These are phyloP conservation scores for Colletotrichum incanum DNA, from an alignment of 2,329 filamentous ascomycete species.

Conservation along the genomic window DNA sequence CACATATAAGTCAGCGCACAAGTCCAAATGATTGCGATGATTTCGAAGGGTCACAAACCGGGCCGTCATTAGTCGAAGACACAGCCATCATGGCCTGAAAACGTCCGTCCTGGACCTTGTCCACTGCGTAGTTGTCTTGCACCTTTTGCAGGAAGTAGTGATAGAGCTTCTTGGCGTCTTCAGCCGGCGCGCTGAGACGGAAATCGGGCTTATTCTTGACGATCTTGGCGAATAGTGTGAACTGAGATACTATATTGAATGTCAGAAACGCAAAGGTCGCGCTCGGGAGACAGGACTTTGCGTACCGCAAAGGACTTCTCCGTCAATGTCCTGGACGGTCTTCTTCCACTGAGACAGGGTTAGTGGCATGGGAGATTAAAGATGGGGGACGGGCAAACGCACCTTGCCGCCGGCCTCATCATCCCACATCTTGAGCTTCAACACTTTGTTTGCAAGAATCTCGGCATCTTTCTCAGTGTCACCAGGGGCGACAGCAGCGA, in stretches of 20 bases:
- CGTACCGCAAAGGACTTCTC: constrained; percentile 94
- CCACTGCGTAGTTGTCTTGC: constrained; percentile 77
- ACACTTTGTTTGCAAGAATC: constrained; percentile 84
- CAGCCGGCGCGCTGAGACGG: constrained; percentile 85
- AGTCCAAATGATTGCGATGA: background rate
- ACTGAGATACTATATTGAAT: constrained; percentile 85
- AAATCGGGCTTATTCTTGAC: constrained; percentile 98
- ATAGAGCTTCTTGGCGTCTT: constrained; percentile 86
- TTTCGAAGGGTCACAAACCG: constrained; percentile 58
- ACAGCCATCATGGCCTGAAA: constrained; percentile 99
- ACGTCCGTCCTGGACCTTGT: constrained; percentile 92
- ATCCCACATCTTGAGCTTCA: constrained; percentile 95
- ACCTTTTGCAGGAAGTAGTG: constrained; percentile 86
- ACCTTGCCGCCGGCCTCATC: constrained; percentile 81
- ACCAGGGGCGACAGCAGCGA: constrained; percentile 91
- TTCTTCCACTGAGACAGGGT: constrained; percentile 81
- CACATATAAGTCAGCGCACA: background rate
- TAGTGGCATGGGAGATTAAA: constrained; percentile 16
- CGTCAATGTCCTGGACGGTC: constrained; percentile 88
- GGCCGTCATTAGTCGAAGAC: constrained; percentile 88
- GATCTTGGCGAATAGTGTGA: constrained; percentile 92
- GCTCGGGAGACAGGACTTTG: constrained; percentile 9
- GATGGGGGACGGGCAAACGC: constrained; percentile 46
- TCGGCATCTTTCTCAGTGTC: constrained; percentile 93
- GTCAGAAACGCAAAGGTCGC: constrained; percentile 5